These are phyloP conservation scores for Aspergillus quadrilineatus DNA, from an alignment of 2,329 filamentous ascomycete species.

Conservation along the genomic window DNA sequence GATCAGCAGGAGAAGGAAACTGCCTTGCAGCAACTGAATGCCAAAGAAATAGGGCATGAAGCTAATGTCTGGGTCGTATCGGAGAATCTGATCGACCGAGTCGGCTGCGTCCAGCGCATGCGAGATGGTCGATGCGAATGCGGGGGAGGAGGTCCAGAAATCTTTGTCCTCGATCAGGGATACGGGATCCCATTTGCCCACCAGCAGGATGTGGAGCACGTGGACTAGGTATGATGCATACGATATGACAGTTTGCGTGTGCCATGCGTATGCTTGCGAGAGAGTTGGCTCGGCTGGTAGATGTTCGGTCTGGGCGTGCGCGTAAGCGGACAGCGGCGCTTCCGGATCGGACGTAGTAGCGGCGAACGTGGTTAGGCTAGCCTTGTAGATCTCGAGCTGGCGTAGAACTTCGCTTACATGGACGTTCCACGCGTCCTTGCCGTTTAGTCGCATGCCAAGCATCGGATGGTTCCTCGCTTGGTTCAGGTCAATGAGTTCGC, in stretches of 20 bases:
- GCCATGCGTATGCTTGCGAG: conserved; percentile 45
- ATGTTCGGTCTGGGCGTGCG: conserved; percentile 62
- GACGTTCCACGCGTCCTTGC: conserved; percentile 75
- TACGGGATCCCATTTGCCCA: conserved; percentile 95
- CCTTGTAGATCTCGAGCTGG: conserved; percentile 78
- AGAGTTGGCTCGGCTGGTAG: conserved; percentile 44
- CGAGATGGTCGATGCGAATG: conserved; percentile 81
- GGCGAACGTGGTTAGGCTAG: conserved; percentile 59
- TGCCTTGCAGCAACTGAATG: conserved; percentile 87
- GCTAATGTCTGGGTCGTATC: conserved; percentile 85
- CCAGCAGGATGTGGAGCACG: conserved; percentile 83
- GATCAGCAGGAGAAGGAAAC: conserved; percentile 80
- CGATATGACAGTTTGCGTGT: conserved; percentile 80
- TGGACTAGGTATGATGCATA: conserved; percentile 93
- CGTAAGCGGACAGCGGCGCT: conserved; percentile 49
- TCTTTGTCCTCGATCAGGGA: conserved; percentile 91
- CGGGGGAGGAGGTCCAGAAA: conserved; percentile 86
- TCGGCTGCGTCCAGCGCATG: conserved; percentile 88
- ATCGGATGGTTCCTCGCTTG: conserved; percentile 85
- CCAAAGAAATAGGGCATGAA: conserved; percentile 98
- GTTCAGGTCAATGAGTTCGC: conserved; percentile 85
- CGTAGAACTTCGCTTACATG: conserved; percentile 74
- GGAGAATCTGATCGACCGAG: conserved; percentile 81
- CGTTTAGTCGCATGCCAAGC: conserved; percentile 72
- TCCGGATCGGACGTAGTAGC: conserved; percentile 29